Evolutionary conservation across 176 grass and related monocot genomes (phyloP).

Genomic region (Stipa capillata): DNA sequence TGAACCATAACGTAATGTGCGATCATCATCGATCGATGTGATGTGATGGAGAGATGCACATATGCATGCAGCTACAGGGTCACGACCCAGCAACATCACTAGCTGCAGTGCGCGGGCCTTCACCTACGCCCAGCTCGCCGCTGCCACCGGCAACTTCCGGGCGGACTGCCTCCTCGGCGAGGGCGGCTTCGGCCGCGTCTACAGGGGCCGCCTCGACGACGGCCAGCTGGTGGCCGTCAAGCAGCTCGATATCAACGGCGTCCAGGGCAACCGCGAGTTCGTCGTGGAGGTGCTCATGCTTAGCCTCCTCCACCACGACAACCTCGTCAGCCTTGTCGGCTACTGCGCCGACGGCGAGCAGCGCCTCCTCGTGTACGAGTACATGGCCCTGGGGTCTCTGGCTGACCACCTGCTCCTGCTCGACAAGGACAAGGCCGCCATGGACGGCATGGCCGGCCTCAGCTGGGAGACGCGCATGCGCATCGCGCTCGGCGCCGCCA

Average conservation of each 20-base stretch:
- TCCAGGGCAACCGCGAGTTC: conserved; percentile 33
- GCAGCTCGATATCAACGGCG: conserved; percentile 22
- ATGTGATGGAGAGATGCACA: not conserved
- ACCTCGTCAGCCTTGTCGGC: conserved; percentile 32
- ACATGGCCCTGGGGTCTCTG: not conserved
- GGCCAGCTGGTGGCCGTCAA: conserved; percentile 20
- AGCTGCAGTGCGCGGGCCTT: conserved; percentile 7
- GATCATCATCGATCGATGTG: no score
- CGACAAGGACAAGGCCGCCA: not conserved
- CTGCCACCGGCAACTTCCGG: conserved; percentile 18
- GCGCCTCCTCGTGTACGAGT: not conserved
- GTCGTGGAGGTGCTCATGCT: conserved; percentile 33
- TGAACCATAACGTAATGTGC: no score
- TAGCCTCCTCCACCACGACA: conserved; percentile 26
- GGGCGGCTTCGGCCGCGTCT: conserved; percentile 35
- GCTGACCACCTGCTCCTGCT: conserved; percentile 6
- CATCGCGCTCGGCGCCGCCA: not conserved
- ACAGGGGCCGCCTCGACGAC: not conserved
- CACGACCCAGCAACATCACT: not conserved
- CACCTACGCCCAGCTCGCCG: conserved; percentile 18
- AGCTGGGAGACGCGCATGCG: conserved; percentile 7
- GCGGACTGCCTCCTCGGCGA: conserved; percentile 26
- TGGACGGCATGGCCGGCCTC: not conserved
- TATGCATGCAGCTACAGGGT: not conserved
- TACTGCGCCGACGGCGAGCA: conserved; percentile 31